These are phyloP conservation scores for Ustilago cynodontis DNA, from an alignment of 1,284 basidiomycete genomes.

Conservation along the genomic window DNA sequence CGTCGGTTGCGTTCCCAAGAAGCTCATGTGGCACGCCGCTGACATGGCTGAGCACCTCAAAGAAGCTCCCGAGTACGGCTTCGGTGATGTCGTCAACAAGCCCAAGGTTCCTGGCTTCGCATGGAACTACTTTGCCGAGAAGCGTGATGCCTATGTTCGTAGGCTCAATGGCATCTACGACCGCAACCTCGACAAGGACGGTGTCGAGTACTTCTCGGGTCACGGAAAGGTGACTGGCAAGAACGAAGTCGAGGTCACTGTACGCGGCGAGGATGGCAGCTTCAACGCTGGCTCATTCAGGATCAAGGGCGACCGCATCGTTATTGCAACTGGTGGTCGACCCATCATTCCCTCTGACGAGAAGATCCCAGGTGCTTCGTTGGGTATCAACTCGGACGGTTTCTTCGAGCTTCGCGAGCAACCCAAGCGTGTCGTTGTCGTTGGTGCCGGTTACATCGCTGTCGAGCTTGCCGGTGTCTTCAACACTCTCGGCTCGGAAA, in stretches of 20 bases:
- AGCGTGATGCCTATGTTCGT: slow-evolving; percentile 94
- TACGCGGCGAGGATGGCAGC: slow-evolving; percentile 69
- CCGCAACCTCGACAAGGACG: slow-evolving; percentile 84
- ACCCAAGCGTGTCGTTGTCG: slow-evolving; percentile 91
- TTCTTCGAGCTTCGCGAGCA: slow-evolving; percentile 93
- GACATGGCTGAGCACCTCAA: slow-evolving; percentile 83
- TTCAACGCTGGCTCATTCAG: slow-evolving; percentile 72
- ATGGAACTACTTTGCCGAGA: slow-evolving; percentile 91
- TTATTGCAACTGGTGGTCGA: slow-evolving; percentile 85
- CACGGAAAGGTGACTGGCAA: slow-evolving; percentile 73
- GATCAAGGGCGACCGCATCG: slow-evolving; percentile 64
- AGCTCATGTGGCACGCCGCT: slow-evolving; percentile 99
- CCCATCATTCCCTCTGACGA: slow-evolving; percentile 85
- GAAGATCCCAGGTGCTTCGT: slow-evolving; percentile 85
- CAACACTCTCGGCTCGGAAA: slow-evolving; percentile 75
- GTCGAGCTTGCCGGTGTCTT: slow-evolving; percentile 76
- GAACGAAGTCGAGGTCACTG: slow-evolving; percentile 64
- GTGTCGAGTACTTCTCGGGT: slow-evolving; percentile 89
- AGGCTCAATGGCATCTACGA: slow-evolving; percentile 90
- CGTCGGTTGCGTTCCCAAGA: slow-evolving; percentile 75
- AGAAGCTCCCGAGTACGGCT: slow-evolving; percentile 82
- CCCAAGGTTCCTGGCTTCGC: slow-evolving; percentile 75
- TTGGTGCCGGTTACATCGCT: slow-evolving; percentile 97
- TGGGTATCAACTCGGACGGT: slow-evolving; percentile 93
- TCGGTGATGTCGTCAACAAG: slow-evolving; percentile 71